A percentile compares a stretch with the other conserved stretches of the same genome.
Conservation (phyloP, 2,329 filamentous ascomycete species). For the Claviceps paspali region DNA sequence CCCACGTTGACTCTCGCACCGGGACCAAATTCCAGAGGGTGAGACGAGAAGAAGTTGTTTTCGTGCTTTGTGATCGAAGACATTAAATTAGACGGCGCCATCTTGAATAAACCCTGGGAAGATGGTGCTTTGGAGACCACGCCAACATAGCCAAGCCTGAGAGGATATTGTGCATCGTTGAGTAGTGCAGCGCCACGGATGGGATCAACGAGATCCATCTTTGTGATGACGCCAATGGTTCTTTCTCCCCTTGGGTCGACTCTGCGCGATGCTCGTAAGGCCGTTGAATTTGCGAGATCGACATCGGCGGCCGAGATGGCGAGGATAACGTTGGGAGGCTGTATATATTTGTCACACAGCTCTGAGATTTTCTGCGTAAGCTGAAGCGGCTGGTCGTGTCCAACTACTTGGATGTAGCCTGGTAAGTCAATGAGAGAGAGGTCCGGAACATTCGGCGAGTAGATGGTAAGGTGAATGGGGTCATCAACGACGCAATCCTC, state of each 20-base stretch:
- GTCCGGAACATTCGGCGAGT: conserved; percentile 89
- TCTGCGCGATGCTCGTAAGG: conserved; percentile 72
- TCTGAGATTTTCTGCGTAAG: conserved; percentile 93
- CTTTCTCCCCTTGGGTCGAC: conserved; percentile 90
- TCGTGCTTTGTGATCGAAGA: conserved; percentile 78
- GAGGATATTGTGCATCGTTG: conserved; percentile 79
- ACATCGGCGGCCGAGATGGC: conserved; percentile 97
- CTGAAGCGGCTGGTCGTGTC: conserved; percentile 76
- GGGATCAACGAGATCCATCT: conserved; percentile 94
- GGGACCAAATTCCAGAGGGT: conserved; percentile 65
- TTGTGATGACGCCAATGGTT: conserved; percentile 97
- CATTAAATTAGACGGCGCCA: conserved; percentile 65
- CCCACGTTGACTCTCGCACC: conserved; percentile 62
- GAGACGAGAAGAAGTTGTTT: conserved; percentile 68
- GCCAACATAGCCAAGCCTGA: conserved; percentile 90
- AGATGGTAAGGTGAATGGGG: conserved; percentile 88
- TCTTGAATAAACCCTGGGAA: conserved; percentile 62
- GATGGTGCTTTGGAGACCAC: conserved; percentile 74
- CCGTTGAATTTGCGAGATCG: conserved; percentile 90
- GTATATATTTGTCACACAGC: conserved; percentile 96
- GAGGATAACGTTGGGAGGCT: conserved; percentile 86
- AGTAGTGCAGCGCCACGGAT: conserved; percentile 63
- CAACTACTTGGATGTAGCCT: conserved; percentile 92
- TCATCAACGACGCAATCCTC: conserved; percentile 90
- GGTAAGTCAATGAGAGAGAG: conserved; percentile 91